A percentile compares a stretch with the other conserved stretches of the same genome.
phyloP scores from a whole-genome alignment of 2,329 filamentous ascomycete genomes.

The Claviceps spartinae region DNA sequence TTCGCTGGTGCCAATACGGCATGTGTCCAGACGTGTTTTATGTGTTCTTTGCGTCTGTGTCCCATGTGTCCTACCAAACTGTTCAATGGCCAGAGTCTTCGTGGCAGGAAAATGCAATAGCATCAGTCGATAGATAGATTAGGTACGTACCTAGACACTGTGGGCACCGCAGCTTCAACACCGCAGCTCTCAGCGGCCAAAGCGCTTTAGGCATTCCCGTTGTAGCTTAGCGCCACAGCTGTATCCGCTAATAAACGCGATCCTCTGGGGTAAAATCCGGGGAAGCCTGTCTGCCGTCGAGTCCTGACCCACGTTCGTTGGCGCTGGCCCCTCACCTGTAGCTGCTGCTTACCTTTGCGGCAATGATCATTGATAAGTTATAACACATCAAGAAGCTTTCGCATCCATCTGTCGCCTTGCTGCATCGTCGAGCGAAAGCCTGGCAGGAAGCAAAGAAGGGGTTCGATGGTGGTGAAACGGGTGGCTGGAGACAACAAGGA shows the following conservation, averaged over 20 bases:
- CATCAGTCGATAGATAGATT: neutral
- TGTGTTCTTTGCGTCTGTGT: too few species aligned
- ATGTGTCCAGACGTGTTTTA: too few species aligned
- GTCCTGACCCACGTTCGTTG: constrained; percentile 7
- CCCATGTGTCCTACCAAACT: too few species aligned
- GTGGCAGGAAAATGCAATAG: neutral
- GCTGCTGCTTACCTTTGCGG: too few species aligned
- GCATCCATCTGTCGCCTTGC: neutral
- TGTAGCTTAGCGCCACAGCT: constrained; percentile 3
- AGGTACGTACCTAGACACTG: too few species aligned
- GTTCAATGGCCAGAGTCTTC: too few species aligned
- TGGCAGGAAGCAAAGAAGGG: neutral
- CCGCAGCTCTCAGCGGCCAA: neutral
- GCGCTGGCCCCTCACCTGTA: neutral
- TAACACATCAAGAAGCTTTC: neutral
- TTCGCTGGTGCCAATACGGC: too few species aligned
- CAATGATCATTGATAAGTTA: neutral
- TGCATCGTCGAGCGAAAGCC: neutral
- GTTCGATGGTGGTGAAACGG: neutral
- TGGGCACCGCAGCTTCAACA: neutral
- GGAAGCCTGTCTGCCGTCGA: constrained; percentile 11
- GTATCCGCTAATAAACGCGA: constrained; percentile 7
- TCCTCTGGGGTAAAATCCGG: constrained; percentile 14
- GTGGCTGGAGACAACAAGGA: neutral
- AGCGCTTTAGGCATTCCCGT: neutral